Percentiles rank a stretch among this genome's conserved stretches.
These are phyloP conservation scores for Penicillium italicum DNA, from an alignment of 2,329 filamentous ascomycete genomes.

Conservation along the genomic window DNA sequence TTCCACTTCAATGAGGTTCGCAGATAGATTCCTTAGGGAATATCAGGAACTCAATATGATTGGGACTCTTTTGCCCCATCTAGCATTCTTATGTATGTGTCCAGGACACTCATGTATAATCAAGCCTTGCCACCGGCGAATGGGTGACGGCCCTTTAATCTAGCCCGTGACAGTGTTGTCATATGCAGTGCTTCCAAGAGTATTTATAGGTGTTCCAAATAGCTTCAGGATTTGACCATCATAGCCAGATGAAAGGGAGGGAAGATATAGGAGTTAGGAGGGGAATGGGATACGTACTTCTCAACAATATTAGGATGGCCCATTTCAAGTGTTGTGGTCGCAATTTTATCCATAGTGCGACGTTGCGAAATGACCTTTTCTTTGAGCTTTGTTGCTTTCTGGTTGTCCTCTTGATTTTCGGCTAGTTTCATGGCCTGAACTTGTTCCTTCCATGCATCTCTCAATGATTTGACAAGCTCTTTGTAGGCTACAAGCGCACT, in stretches of 20 bases:
- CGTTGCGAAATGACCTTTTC: conserved; percentile 57
- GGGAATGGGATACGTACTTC: conserved; percentile 44
- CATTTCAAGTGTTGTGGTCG: conserved; percentile 41
- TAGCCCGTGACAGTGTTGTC: conserved; percentile 26
- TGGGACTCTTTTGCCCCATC: background rate
- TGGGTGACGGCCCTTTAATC: conserved; percentile 25
- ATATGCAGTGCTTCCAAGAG: conserved; percentile 27
- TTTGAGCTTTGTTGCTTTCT: conserved; percentile 54
- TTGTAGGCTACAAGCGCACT: conserved; percentile 55
- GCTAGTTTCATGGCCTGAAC: conserved; percentile 55
- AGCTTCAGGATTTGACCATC: conserved; percentile 32
- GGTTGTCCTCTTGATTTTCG: conserved; percentile 54
- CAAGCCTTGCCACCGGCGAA: background rate
- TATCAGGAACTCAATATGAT: background rate
- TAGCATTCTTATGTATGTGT: background rate
- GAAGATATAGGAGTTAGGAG: conserved; percentile 9
- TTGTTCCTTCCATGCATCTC: conserved; percentile 60
- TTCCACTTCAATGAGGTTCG: background rate
- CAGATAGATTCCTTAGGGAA: conserved; percentile 1
- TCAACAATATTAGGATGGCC: conserved; percentile 48
- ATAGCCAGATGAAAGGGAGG: conserved; percentile 23
- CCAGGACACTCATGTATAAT: background rate
- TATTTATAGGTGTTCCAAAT: conserved; percentile 38
- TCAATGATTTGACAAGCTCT: conserved; percentile 57
- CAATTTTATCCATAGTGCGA: conserved; percentile 53